Evolutionary conservation across 805 yeast species (phyloP).

Genomic region (Cyberlindnera maclurae): DNA sequence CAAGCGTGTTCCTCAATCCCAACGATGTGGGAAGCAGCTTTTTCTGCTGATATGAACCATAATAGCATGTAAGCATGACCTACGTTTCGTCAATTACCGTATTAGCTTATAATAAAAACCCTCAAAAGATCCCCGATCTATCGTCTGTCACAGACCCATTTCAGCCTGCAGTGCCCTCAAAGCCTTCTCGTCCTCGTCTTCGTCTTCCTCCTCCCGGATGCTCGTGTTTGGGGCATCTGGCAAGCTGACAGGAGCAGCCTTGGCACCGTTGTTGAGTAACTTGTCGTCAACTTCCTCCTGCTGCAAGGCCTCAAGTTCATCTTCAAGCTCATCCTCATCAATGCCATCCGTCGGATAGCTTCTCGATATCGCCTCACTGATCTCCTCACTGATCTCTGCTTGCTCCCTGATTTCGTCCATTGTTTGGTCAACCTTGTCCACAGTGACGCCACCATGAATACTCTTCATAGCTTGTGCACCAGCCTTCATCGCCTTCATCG

Average conservation of each 20-base stretch:
- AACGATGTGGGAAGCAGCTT: constrained; percentile 2
- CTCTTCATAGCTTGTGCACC: constrained; percentile 96
- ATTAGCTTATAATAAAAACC: too few relatives aligned
- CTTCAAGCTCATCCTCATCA: constrained; percentile 91
- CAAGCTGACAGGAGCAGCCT: constrained; percentile 24
- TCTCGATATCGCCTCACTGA: constrained; percentile 91
- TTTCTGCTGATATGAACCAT: background rate
- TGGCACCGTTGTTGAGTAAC: constrained; percentile 38
- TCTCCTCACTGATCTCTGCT: constrained; percentile 90
- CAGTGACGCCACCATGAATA: constrained; percentile 90
- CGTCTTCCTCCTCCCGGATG: constrained; percentile 38
- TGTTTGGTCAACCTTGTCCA: constrained; percentile 93
- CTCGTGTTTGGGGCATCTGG: constrained; percentile 41
- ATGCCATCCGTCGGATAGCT: constrained; percentile 75
- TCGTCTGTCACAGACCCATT: constrained; percentile 60
- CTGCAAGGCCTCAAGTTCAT: constrained; percentile 82
- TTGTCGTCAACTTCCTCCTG: constrained; percentile 68
- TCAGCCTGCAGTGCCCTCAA: constrained; percentile 76
- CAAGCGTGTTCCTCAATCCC: constrained; percentile 10
- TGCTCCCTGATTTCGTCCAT: constrained; percentile 98
- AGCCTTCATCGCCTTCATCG: constrained; percentile 98
- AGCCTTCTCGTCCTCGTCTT: constrained; percentile 81
- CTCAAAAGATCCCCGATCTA: too few relatives aligned
- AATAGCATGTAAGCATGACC: background rate
- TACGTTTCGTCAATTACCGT: background rate